Percentiles rank a stretch among this genome's conserved stretches.
These are phyloP conservation scores for Erigeron philadelphicus DNA, from an alignment of 140 eudicot genomes.

Conservation along the genomic window DNA sequence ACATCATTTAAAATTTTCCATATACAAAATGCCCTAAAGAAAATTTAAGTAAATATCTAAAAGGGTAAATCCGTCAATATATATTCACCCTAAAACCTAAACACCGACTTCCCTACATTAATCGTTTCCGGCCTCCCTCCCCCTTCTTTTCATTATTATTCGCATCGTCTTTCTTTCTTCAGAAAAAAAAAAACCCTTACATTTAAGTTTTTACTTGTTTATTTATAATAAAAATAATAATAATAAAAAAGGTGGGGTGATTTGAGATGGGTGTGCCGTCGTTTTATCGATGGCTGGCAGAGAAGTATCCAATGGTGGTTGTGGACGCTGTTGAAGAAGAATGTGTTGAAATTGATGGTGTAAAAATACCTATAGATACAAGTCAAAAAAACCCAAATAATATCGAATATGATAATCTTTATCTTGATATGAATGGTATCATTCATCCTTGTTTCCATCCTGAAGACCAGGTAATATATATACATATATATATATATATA, in stretches of 20 bases:
- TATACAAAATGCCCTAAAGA: too few species aligned
- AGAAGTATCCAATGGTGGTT: constrained; percentile 81
- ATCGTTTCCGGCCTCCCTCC: background rate
- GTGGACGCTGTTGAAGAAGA: constrained; percentile 79
- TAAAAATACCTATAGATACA: constrained; percentile 72
- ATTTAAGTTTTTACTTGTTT: background rate
- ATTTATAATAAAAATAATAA: background rate
- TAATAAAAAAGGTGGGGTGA: too few species aligned
- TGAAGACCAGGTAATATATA: constrained; percentile 61
- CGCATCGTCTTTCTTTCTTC: background rate
- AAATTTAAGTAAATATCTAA: too few species aligned
- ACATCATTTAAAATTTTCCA: too few species aligned
- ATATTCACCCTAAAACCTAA: background rate
- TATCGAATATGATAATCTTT: constrained; percentile 74
- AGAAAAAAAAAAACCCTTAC: background rate
- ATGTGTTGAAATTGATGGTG: constrained; percentile 59
- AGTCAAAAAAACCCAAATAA: constrained; percentile 79
- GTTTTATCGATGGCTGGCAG: constrained; percentile 88
- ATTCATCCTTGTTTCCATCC: constrained; percentile 98
- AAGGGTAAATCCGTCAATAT: background rate
- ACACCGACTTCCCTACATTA: background rate
- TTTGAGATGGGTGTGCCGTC: constrained; percentile 85
- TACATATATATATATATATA: too few species aligned
- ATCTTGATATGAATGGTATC: constrained; percentile 95
- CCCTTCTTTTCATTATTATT: background rate